Conservation (phyloP, 2,329 filamentous ascomycete genomes). For the Talaromyces sp. region DNA sequence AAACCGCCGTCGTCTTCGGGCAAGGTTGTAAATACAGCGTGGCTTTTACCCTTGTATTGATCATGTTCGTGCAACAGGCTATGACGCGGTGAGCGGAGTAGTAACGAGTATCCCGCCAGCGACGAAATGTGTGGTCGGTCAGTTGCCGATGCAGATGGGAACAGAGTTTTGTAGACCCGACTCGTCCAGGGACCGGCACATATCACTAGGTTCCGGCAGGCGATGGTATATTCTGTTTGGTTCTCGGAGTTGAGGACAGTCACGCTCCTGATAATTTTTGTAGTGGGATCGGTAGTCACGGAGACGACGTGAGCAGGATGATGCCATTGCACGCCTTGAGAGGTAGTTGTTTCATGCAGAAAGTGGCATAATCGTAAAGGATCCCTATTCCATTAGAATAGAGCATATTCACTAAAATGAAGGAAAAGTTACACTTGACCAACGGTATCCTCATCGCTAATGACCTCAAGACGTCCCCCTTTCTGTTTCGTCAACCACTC, state of each 20-base stretch:
- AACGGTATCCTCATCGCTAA: conserved; percentile 59
- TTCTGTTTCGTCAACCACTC: conserved; percentile 57
- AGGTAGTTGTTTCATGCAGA: conserved; percentile 57
- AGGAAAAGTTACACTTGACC: conserved; percentile 60
- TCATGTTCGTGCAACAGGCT: conserved; percentile 29
- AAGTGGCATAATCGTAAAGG: conserved; percentile 65
- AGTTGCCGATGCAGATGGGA: conserved; percentile 51
- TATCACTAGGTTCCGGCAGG: conserved; percentile 64
- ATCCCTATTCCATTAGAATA: conserved; percentile 48
- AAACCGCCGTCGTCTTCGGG: conserved; percentile 49
- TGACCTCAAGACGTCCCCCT: conserved; percentile 58
- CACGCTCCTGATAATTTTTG: conserved; percentile 53
- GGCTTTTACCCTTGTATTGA: conserved; percentile 51
- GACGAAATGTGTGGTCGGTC: conserved; percentile 56
- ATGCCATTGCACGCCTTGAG: conserved; percentile 63
- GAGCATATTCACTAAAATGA: neutral
- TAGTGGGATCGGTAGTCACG: conserved; percentile 48
- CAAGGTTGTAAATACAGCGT: conserved; percentile 66
- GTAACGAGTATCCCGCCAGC: conserved; percentile 69
- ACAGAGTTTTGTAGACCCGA: conserved; percentile 62
- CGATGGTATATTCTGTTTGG: conserved; percentile 39
- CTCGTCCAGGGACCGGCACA: conserved; percentile 70
- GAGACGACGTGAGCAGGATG: conserved; percentile 59
- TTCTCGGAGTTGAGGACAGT: conserved; percentile 45
- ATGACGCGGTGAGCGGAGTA: conserved; percentile 59